Evolutionary conservation across 2,329 filamentous ascomycete species (phyloP).

Genomic region (Nannizziopsis barbatae): DNA sequence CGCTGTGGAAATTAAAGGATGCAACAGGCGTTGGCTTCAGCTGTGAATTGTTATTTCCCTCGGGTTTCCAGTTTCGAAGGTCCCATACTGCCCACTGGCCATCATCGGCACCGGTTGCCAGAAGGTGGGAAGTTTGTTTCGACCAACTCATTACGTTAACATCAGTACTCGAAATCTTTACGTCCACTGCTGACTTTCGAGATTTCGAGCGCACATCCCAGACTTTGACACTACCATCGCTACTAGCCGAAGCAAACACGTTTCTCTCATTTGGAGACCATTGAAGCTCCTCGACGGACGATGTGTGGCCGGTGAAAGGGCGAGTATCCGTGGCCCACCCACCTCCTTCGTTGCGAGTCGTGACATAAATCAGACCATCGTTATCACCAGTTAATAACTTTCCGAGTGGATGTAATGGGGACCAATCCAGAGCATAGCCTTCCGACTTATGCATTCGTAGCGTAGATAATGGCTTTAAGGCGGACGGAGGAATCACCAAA

Average conservation of each 20-base stretch:
- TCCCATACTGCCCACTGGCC: slow-evolving; percentile 96
- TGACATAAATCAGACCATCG: slow-evolving; percentile 77
- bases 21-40: slow-evolving; percentile 69
- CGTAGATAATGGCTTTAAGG: slow-evolving; percentile 79
- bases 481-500: slow-evolving; percentile 62
- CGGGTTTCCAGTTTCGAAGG: slow-evolving; percentile 81
- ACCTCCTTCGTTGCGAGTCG: slow-evolving; percentile 74
- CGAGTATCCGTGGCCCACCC: slow-evolving; percentile 79
- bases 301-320: slow-evolving; percentile 70
- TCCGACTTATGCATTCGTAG: slow-evolving; percentile 85
- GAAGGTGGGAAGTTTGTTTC: slow-evolving; percentile 70
- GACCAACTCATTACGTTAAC: slow-evolving; percentile 98
- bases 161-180: slow-evolving; percentile 71
- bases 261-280: slow-evolving; percentile 91
- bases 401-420: slow-evolving; percentile 63
- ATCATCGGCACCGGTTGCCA: slow-evolving; percentile 87
- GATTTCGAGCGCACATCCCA: slow-evolving; percentile 93
- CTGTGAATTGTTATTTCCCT: slow-evolving; percentile 37
- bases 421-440: slow-evolving; percentile 97
- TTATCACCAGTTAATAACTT: slow-evolving; percentile 89
- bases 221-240: slow-evolving; percentile 86
- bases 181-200: slow-evolving; percentile 72
- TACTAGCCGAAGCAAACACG: slow-evolving; percentile 88
- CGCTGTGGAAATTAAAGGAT: slow-evolving; percentile 87
- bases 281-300: slow-evolving; percentile 86